Percentiles rank a stretch among this genome's conserved stretches.
Evolutionary conservation across 148 eudicot species (phyloP).

Genomic region (Camellia sinensis): DNA sequence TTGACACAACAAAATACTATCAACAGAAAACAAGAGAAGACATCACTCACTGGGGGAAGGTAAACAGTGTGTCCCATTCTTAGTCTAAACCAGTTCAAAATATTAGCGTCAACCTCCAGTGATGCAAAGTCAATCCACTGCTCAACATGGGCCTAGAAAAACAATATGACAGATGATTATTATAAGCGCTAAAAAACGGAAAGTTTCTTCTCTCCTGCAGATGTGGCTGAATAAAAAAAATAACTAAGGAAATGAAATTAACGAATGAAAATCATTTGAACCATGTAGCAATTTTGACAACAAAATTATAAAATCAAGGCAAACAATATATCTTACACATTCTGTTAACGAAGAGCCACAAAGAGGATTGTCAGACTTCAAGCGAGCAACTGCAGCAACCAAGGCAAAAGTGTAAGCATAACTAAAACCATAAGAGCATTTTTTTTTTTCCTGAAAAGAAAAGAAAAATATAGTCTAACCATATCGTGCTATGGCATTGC

Average conservation of each 20-base stretch:
- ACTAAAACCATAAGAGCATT: not conserved
- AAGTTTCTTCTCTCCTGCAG: not conserved
- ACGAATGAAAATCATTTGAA: not conserved
- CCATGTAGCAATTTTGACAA: not conserved
- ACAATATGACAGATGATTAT: not conserved
- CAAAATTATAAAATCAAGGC: not conserved
- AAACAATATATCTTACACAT: conserved; percentile 34
- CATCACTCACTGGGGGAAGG: conserved; percentile 44
- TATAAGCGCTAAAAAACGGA: not conserved
- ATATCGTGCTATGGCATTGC: conserved; percentile 73
- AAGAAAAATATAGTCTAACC: conserved; percentile 25
- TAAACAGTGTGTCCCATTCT: conserved; percentile 37
- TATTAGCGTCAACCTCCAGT: conserved; percentile 48
- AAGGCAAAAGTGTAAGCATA: not conserved
- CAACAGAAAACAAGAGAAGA: not conserved
- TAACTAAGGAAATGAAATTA: not conserved
- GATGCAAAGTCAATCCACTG: conserved; percentile 73
- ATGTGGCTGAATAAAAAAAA: not conserved
- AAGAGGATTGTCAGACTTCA: conserved; percentile 50
- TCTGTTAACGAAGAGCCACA: conserved; percentile 50
- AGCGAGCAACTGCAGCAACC: conserved; percentile 40
- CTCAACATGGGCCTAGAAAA: conserved; percentile 48
- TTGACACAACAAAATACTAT: not conserved
- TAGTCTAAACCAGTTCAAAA: conserved; percentile 41
- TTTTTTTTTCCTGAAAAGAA: not conserved